Conservation (phyloP, 2,329 filamentous ascomycete genomes). For the Epichloe sp. region DNA sequence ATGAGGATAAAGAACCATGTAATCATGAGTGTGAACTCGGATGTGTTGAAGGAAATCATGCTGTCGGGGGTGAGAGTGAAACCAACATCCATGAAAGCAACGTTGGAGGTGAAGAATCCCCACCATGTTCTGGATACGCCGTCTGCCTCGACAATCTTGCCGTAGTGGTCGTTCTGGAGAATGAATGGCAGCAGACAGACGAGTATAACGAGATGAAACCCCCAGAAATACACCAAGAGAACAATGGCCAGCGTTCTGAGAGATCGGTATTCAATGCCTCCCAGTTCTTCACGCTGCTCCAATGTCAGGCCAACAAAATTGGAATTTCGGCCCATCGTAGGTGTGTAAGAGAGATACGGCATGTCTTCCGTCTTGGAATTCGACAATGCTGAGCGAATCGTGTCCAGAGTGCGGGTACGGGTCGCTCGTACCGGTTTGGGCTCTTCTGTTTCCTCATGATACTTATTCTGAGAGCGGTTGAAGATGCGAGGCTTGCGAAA, state of each 20-base stretch:
- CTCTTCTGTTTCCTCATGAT: slow-evolving; percentile 24
- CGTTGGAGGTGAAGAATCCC: slow-evolving; percentile 78
- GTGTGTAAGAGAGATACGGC: slow-evolving; percentile 89
- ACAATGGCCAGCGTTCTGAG: slow-evolving; percentile 75
- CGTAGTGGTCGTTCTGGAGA: slow-evolving; percentile 46
- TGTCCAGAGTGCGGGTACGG: slow-evolving; percentile 40
- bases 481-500: slow-evolving; percentile 30
- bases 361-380: slow-evolving; percentile 46
- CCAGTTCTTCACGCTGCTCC: slow-evolving; percentile 86
- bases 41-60: slow-evolving; percentile 77
- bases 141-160: slow-evolving; percentile 44
- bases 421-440: slow-evolving; percentile 13
- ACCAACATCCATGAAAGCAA: slow-evolving; percentile 89
- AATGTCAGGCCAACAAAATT: slow-evolving; percentile 79
- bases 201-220: slow-evolving; percentile 67
- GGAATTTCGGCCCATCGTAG: slow-evolving; percentile 86
- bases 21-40: slow-evolving; percentile 61
- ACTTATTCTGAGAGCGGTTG: slow-evolving; percentile 24
- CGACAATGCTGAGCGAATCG: slow-evolving; percentile 42
- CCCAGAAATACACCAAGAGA: slow-evolving; percentile 66
- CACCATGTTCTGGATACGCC: slow-evolving; percentile 70
- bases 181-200: slow-evolving; percentile 74
- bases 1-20: slow-evolving; percentile 83
- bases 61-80: slow-evolving; percentile 87
- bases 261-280: slow-evolving; percentile 90